Percentiles rank a stretch among this genome's conserved stretches.
phyloP scores from a whole-genome alignment of 805 yeast species.

The Spathaspora arborariae region DNA sequence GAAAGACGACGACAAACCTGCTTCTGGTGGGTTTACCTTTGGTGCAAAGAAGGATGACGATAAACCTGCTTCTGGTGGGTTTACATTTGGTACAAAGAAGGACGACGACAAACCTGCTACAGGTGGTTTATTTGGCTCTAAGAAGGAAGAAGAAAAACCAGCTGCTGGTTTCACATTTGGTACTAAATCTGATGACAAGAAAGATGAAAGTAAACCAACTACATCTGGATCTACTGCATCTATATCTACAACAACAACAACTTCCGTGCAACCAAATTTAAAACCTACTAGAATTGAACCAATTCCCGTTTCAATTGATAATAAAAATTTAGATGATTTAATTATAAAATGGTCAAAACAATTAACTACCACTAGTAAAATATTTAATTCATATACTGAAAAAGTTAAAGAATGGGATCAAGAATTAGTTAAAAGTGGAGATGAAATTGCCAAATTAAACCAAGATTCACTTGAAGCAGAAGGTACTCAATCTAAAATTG shows the following conservation, averaged over 20 bases:
- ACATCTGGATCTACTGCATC: constrained; percentile 6
- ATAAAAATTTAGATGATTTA: constrained; percentile 89
- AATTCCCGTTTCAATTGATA: constrained; percentile 73
- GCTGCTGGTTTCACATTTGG: constrained; percentile 9
- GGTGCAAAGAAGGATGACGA: constrained; percentile 21
- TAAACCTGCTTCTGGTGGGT: constrained; percentile 15
- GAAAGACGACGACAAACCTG: constrained; percentile 13
- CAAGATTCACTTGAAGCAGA: constrained; percentile 79
- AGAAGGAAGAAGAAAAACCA: constrained; percentile 7
- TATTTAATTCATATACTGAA: constrained; percentile 70
- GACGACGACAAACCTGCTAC: constrained; percentile 13
- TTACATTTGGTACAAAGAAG: constrained; percentile 23
- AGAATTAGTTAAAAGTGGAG: constrained; percentile 78
- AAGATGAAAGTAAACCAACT: constrained; percentile 13
- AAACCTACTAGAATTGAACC: constrained; percentile 58
- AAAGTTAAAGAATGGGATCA: constrained; percentile 85
- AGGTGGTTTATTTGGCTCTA: constrained; percentile 16
- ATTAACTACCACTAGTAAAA: constrained; percentile 63
- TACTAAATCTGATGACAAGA: constrained; percentile 13
- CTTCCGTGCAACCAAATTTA: constrained; percentile 22
- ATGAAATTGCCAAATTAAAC: constrained; percentile 73
- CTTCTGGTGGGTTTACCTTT: constrained; percentile 18
- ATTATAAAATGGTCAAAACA: constrained; percentile 92
- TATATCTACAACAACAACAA: constrained; percentile 9
- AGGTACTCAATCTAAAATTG: constrained; percentile 78